Percentiles rank a stretch among this genome's conserved stretches.
Evolutionary conservation across 768 basidiomycete genomes (phyloP).

Genomic region (Pisolithus marmoratus): DNA sequence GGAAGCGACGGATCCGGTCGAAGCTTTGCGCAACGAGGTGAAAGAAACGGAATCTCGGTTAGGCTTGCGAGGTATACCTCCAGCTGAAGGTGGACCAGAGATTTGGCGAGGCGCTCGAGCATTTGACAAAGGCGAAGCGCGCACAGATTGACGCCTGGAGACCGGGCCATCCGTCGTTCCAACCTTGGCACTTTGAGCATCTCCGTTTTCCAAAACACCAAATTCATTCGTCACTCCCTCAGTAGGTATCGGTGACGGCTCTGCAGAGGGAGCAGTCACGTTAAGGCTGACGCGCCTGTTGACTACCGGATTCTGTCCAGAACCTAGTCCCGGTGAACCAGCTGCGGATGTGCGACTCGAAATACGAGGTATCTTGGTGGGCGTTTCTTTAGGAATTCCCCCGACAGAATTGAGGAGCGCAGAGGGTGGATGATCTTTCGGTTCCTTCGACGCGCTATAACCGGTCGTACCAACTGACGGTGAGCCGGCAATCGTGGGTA

Average conservation of each 20-base stretch:
- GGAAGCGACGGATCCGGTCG: conserved; percentile 75
- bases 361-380: conserved; percentile 90
- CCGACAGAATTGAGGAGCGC: conserved; percentile 47
- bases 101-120: conserved; percentile 67
- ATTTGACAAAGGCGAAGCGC: conserved; percentile 56
- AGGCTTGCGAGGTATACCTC: conserved; percentile 53
- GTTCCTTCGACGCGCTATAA: conserved; percentile 47
- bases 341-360: conserved; percentile 77
- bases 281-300: conserved; percentile 65
- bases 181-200: conserved; percentile 40
- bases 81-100: conserved; percentile 39
- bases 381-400: conserved; percentile 70
- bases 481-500: conserved; percentile 92
- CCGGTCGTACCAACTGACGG: conserved; percentile 75
- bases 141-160: conserved; percentile 49
- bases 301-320: conserved; percentile 41
- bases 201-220: conserved; percentile 67
- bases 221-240: conserved; percentile 63
- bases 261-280: conserved; percentile 51
- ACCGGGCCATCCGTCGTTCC: conserved; percentile 27
- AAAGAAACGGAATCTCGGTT: conserved; percentile 80
- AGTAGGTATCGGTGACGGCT: conserved; percentile 53
- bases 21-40: conserved; percentile 73
- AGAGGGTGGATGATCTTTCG: conserved; percentile 51
- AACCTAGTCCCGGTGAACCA: conserved; percentile 64